Base-by-base conservation (phyloP, 805 yeast genomes). In the Zygosaccharomyces bisporus region DNA sequence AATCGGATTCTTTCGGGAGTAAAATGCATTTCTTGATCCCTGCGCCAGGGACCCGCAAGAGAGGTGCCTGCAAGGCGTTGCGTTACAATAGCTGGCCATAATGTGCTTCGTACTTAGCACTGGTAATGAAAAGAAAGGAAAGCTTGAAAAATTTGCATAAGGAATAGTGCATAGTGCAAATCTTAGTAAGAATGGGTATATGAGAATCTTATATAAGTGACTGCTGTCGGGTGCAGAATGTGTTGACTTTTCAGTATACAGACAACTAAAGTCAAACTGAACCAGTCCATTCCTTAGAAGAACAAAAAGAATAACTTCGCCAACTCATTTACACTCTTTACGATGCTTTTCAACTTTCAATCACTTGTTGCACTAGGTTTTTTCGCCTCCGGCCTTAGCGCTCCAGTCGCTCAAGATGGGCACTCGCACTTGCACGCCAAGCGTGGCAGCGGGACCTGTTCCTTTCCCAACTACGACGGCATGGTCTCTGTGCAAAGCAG, bases 391-490 rank as follows among this genome's bases (percentile, higher is more conserved):
- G 46, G 36, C 13, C 32, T 41, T 10, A 44, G 39, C 2, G 47
- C 47, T 21, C 47, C 47, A 56, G 59, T 63, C 20, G 55, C 50
- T 7, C 51, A 44, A 19, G 46, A 49, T 19, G 41, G 46, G 24
- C 63, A 54, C 39, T 52, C 53, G 17, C 57, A 54, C 14, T 54
- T 57, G 20, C 50, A 47, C 29, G 45, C 36, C 8, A 61, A 59
- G 41, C 51, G 60, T 45, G 73, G 76, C 33, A 57, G 65, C 45
- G 73, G 76, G 32, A 63, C 69, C 17, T 87, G 95, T 67, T 52
- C 75, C 3, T 86, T 88, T 68, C 95, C 95, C 27, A 51, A 73
- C 18, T 70, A 75, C 54, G 71, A 71, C 19, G 89, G 88, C 6
- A 72, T 89, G 56, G 91, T 88, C 13, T 69, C 81, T 2, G 83